These are phyloP conservation scores for Leucogyrophana mollusca DNA, from an alignment of 768 basidiomycete species.

Conservation along the genomic window DNA sequence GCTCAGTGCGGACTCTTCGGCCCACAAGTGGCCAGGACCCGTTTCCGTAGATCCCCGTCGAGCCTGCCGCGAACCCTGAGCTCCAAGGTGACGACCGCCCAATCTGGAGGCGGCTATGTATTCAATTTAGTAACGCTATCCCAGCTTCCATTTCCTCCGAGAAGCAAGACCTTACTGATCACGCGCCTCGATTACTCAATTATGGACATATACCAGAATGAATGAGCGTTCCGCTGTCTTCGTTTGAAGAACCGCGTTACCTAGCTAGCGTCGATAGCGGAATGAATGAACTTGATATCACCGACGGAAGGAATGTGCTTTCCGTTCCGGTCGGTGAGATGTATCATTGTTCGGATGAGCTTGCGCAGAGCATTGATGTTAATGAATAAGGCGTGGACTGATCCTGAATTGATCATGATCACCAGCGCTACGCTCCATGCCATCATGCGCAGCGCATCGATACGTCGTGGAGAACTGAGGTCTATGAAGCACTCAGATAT, in stretches of 20 bases:
- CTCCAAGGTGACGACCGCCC: constrained; percentile 13
- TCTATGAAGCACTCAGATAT: too few species aligned
- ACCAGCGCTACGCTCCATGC: too few species aligned
- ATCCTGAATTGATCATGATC: too few species aligned
- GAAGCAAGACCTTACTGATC: constrained; percentile 12
- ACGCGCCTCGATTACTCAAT: constrained; percentile 10
- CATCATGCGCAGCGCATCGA: too few species aligned
- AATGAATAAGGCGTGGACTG: too few species aligned
- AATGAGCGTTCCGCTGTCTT: constrained; percentile 15
- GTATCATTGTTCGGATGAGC: constrained; percentile 9
- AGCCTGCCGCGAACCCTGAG: constrained; percentile 10
- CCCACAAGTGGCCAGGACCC: background rate
- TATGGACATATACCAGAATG: constrained; percentile 9
- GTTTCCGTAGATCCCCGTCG: constrained; percentile 12
- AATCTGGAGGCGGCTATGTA: constrained; percentile 11
- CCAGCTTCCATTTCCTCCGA: constrained; percentile 29
- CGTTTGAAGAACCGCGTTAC: constrained; percentile 16
- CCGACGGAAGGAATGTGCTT: constrained; percentile 12
- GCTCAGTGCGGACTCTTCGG: constrained; percentile 2
- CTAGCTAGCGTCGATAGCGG: too few species aligned
- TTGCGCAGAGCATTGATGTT: too few species aligned
- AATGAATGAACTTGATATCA: constrained; percentile 16
- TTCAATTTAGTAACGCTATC: constrained; percentile 21
- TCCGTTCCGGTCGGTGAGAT: constrained; percentile 24
- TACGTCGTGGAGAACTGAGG: too few species aligned